Percentiles rank a stretch among this genome's conserved stretches.
These are phyloP conservation scores for Hortaea sp. DNA, from an alignment of 2,329 filamentous ascomycete genomes.

Conservation along the genomic window DNA sequence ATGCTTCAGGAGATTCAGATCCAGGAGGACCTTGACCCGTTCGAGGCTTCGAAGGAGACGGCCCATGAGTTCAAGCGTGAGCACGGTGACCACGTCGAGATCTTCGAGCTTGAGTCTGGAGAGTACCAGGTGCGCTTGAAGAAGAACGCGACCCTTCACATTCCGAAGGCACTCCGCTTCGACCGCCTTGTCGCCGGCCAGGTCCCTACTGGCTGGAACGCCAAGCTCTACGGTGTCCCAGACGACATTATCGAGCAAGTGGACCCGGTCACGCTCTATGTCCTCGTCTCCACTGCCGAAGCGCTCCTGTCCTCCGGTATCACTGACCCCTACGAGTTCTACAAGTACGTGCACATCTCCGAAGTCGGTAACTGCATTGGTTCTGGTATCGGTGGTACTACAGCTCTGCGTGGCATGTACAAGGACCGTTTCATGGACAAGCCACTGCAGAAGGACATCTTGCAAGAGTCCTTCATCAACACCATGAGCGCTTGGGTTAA, in stretches of 20 bases:
- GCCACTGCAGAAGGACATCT: conserved; percentile 95
- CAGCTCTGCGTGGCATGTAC: conserved; percentile 93
- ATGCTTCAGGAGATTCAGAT: conserved; percentile 96
- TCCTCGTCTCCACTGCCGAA: conserved; percentile 88
- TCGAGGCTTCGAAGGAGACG: conserved; percentile 94
- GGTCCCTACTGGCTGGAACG: conserved; percentile 93
- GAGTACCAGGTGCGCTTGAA: conserved; percentile 90
- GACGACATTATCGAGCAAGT: conserved; percentile 98
- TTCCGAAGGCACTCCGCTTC: conserved; percentile 94
- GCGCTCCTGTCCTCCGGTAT: conserved; percentile 86
- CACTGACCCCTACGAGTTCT: conserved; percentile 98
- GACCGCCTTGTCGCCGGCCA: conserved; percentile 96
- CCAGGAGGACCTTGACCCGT: conserved; percentile 91
- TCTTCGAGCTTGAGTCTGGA: conserved; percentile 87
- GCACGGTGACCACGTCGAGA: conserved; percentile 94
- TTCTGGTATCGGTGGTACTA: conserved; percentile 93
- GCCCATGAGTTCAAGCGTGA: conserved; percentile 95
- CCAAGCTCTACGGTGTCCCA: conserved; percentile 89
- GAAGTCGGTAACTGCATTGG: conserved; percentile 97
- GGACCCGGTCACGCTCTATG: conserved; percentile 89
- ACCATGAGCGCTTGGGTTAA: conserved; percentile 99
- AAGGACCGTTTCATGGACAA: conserved; percentile 94
- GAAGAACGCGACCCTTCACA: conserved; percentile 90
- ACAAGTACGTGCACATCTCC: conserved; percentile 97
- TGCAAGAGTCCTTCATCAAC: conserved; percentile 99